Evolutionary conservation across 495 filamentous ascomycete genomes (phyloP).

Genomic region (Penicillium macrosclerotiorum): DNA sequence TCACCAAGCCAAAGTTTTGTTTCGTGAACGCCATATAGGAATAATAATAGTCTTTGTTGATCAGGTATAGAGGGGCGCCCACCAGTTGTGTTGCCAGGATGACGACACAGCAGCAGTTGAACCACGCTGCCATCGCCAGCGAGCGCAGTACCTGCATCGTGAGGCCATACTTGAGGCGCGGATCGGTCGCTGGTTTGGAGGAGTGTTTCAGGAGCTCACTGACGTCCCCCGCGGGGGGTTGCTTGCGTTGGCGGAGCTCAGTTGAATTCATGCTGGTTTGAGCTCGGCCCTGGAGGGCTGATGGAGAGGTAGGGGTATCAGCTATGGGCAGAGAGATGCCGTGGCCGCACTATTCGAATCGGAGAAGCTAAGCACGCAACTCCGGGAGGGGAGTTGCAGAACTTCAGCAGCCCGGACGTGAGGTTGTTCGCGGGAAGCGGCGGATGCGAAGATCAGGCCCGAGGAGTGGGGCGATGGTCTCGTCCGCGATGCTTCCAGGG

Average conservation of each 20-base stretch:
- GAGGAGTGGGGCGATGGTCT: too few species aligned
- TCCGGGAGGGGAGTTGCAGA: constrained; percentile 1
- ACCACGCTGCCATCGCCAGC: constrained; percentile 62
- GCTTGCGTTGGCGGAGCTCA: constrained; percentile 45
- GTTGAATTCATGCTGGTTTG: constrained; percentile 33
- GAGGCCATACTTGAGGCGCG: constrained; percentile 64
- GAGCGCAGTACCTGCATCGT: constrained; percentile 64
- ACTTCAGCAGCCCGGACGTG: neutral
- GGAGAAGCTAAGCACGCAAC: constrained; percentile 2
- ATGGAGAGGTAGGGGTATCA: neutral
- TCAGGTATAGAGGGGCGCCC: constrained; percentile 57
- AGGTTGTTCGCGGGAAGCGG: constrained; percentile 3
- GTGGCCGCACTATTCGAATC: neutral
- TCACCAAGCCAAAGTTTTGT: constrained; percentile 59
- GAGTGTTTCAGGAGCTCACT: constrained; percentile 23
- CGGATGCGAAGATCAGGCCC: too few species aligned
- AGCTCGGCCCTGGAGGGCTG: constrained; percentile 1
- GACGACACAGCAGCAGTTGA: constrained; percentile 52
- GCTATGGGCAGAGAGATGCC: neutral
- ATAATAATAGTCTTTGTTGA: constrained; percentile 60
- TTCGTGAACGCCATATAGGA: constrained; percentile 66
- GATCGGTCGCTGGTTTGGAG: constrained; percentile 30
- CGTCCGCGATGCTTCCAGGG: too few species aligned
- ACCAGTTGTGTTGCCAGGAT: constrained; percentile 56
- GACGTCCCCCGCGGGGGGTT: constrained; percentile 11